phyloP scores from a whole-genome alignment of 495 filamentous ascomycete species.

The Xylaria venustula region DNA sequence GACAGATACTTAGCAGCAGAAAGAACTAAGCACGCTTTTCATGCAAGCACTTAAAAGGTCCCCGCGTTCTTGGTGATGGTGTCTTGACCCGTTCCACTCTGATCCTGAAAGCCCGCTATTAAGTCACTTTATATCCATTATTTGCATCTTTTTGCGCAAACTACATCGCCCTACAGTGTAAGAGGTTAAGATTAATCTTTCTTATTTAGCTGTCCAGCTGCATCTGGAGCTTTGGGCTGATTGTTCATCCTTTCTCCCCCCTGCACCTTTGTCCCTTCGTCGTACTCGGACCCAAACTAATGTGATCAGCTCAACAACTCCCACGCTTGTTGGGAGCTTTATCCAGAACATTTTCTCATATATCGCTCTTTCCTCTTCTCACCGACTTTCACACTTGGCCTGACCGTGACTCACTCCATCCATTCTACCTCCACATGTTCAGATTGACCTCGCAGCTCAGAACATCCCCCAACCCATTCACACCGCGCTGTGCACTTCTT shows the following conservation, averaged over 20 bases:
- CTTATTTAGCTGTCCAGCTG: conserved; percentile 26
- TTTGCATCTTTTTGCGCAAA: conserved; percentile 23
- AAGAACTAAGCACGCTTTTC: conserved; percentile 26
- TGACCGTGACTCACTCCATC: conserved; percentile 36
- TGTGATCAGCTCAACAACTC: conserved; percentile 29
- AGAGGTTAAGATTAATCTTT: conserved; percentile 17
- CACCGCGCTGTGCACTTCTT: conserved; percentile 29
- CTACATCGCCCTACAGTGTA: conserved; percentile 17
- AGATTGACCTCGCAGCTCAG: conserved; percentile 19
- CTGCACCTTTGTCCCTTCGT: conserved; percentile 26
- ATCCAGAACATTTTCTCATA: conserved; percentile 25
- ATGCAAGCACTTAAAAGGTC: conserved; percentile 36
- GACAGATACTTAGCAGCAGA: too few species aligned
- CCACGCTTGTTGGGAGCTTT: conserved; percentile 26
- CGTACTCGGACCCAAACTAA: conserved; percentile 20
- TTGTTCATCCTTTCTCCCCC: conserved; percentile 20
- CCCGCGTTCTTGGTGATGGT: conserved; percentile 12
- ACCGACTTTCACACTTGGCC: conserved; percentile 35
- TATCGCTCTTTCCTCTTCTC: conserved; percentile 36
- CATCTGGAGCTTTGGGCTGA: conserved; percentile 15
- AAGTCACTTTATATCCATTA: conserved; percentile 11
- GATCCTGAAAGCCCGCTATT: conserved; percentile 15
- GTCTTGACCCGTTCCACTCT: conserved; percentile 17
- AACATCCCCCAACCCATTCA: conserved; percentile 13
- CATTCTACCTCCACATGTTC: conserved; percentile 25